phyloP scores from a whole-genome alignment of 148 eudicot genomes.

The Cornus florida region DNA sequence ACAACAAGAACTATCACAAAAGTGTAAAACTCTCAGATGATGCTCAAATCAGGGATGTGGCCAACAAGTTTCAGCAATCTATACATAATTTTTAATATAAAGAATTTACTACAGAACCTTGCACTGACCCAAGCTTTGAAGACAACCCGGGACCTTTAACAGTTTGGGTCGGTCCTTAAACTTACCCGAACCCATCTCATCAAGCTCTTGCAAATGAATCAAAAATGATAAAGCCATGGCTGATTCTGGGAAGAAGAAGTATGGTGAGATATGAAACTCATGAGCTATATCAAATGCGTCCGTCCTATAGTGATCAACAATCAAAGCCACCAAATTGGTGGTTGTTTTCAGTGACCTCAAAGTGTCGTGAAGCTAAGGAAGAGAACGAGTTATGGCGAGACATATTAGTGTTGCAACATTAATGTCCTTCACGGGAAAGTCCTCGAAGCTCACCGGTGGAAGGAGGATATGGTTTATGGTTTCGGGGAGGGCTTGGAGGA shows the following conservation, averaged over 20 bases:
- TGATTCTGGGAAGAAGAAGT: constrained; percentile 3
- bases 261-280: constrained; percentile 9
- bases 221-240: constrained; percentile 17
- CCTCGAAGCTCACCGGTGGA: background rate
- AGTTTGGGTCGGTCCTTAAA: constrained; percentile 6
- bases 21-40: no score
- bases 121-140: no score
- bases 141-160: constrained; percentile 17
- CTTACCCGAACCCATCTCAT: constrained; percentile 14
- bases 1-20: no score
- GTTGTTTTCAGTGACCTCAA: background rate
- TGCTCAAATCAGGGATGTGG: no score
- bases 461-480: constrained; percentile 14
- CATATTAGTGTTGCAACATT: background rate
- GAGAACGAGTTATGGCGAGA: background rate
- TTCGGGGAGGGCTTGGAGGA: constrained; percentile 18
- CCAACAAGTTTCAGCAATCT: no score
- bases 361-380: constrained; percentile 2
- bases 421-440: background rate
- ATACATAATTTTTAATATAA: no score
- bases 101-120: no score
- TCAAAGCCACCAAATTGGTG: constrained; percentile 3
- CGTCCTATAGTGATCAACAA: constrained; percentile 9
- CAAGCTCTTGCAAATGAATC: constrained; percentile 12
- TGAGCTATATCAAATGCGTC: constrained; percentile 15